A percentile compares a stretch with the other conserved stretches of the same genome.
These are phyloP conservation scores for Didymella glomerata DNA, from an alignment of 2,329 filamentous ascomycete genomes.

Conservation along the genomic window DNA sequence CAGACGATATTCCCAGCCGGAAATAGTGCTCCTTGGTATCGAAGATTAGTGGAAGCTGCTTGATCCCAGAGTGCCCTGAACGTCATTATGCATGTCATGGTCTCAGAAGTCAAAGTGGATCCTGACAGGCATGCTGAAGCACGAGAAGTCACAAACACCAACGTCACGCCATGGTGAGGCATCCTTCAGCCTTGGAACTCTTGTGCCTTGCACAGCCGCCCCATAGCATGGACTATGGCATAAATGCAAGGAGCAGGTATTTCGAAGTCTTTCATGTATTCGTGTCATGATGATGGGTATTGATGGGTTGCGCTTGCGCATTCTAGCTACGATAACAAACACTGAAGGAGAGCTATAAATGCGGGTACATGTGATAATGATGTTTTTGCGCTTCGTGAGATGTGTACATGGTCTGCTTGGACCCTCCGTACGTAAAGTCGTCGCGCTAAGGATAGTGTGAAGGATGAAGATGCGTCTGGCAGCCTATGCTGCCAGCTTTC, in stretches of 20 bases:
- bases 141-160: constrained; percentile 9
- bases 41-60: too few relatives aligned
- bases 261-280: background rate
- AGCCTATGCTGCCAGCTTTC: constrained; percentile 31
- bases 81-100: constrained; percentile 9
- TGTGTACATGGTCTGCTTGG: constrained; percentile 13
- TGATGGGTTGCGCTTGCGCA: constrained; percentile 8
- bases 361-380: background rate
- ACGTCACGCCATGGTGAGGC: constrained; percentile 18
- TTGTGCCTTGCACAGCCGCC: constrained; percentile 7
- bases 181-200: constrained; percentile 13
- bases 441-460: constrained; percentile 12
- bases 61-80: background rate
- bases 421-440: constrained; percentile 13
- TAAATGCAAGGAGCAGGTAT: background rate
- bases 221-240: background rate
- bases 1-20: too few relatives aligned
- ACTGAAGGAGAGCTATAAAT: constrained; percentile 2
- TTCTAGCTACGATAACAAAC: background rate
- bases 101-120: background rate
- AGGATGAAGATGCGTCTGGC: background rate
- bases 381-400: constrained; percentile 14
- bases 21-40: too few relatives aligned
- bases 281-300: constrained; percentile 14
- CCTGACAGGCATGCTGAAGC: constrained; percentile 13